Base-by-base conservation (phyloP, 163 green algal species). In the Scenedesmus sp. region DNA sequence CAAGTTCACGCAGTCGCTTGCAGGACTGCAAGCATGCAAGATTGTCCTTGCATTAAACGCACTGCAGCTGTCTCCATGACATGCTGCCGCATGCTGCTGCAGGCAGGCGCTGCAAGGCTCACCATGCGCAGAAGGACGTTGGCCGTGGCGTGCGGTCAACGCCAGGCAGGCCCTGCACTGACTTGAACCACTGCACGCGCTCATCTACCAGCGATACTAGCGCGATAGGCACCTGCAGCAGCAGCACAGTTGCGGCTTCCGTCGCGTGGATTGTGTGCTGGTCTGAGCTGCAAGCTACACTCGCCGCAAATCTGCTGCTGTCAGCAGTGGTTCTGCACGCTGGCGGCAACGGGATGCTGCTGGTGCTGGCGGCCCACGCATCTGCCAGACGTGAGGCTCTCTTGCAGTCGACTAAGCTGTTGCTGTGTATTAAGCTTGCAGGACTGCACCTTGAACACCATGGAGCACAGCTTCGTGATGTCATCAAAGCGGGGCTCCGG, bases 111-210 rank as follows among this genome's bases (percentile, higher is more conserved):
- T 18, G 60, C n/a, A 2, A 60, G 52, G 18, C 94, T 84, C 79
- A 96, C 95, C 96, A 97, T 8, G 96, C 96, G 82, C 97, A 98
- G 91, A 98, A 98, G 3, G 96, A 97, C 2, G 91, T 95, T 57
- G 94, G 92, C 0, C 97, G 84, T 57, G 94, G 91, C 0, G 96
- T 97, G 86, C 97, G 87, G 79, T 57, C 92, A 2, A 88, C 84
- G 0, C 79, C 70, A 0, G 83, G 20, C 56, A 97, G 74, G 3
- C 95, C 96, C 88, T 95, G 90, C 55, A 92, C 91, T 4, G 92
- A 95, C 90, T 98, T 98, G 94, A 98, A 99, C 97, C 97, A 99
- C 93, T 99, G 97, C 86, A 96, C 93, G 54, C 98, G 94, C 62
- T 90, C 94, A 88, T 98, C 96, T 10, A 98, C 95, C 3, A 99